Evolutionary conservation across 2,329 filamentous ascomycete genomes (phyloP), one percentile per base, ranked within the genome.

Genomic region (Trichothecium sympodiale): DNA sequence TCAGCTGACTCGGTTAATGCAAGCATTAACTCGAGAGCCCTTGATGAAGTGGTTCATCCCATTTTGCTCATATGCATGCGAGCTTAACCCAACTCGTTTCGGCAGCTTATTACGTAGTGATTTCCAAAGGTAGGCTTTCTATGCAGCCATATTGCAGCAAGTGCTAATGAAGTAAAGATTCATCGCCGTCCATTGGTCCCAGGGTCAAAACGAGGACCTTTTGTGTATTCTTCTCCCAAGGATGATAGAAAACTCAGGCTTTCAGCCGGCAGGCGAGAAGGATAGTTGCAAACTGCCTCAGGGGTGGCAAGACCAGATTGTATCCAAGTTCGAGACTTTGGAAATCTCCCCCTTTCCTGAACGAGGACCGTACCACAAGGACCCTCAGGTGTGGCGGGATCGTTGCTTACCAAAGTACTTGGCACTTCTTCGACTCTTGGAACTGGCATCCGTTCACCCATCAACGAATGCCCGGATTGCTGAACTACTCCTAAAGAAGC

Each of bases 21-120:
- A 80, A 25, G 62, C 64, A 4, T 61, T 94, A 33, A 77, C 74
- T 4, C 71, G 71, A 35, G 75, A 81, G 31, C 69, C 70, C 1
- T 69, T 88, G 48, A 74, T 80, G 49, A 60, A 60, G 35, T 80
- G 79, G 64, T 96, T 94, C 54, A 70, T 96, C 30, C 71, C 78
- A 0, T 94, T 96, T 56, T 95, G 86, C 57, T 80, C 80, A 12
- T 79, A 84, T 35, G 79, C 91, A 46, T 80, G 84, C 1, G 73
- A 85, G 36, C 65, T 93, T 26, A 79, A 87, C 31, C 54, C 70
- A 2, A 73, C 80, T 36, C 73, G 83, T 28, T 98, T 96, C 51
- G 73, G 77, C 36, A 79, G 76, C 43, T 64, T 95, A n/a, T 70
- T 94, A 23, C 66, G 88, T 7, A 80, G 77, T 27, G 78, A 83